Evolutionary conservation across 805 yeast species (phyloP).

Genomic region (Blastobotrys peoriensis): DNA sequence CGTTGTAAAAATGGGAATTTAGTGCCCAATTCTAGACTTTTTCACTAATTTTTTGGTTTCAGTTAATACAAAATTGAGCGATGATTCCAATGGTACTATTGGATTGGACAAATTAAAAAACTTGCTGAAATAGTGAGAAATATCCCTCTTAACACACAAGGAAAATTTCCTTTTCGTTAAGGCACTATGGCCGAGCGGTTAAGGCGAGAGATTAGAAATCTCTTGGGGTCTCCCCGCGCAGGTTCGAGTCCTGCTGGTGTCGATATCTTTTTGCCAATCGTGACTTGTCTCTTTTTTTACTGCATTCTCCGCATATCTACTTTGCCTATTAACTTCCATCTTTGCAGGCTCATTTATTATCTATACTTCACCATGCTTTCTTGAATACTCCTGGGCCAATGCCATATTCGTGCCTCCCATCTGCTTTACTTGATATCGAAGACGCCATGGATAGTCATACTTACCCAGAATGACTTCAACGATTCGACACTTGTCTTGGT

Average conservation of each 20-base stretch:
- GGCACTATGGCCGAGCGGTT: background rate
- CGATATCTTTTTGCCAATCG: background rate
- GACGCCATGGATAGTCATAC: conserved; percentile 61
- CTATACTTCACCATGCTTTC: conserved; percentile 8
- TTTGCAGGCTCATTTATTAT: background rate
- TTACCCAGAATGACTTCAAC: conserved; percentile 55
- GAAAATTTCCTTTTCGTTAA: too few species aligned
- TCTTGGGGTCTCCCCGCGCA: background rate
- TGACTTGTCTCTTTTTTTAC: too few species aligned
- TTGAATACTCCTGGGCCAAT: conserved; percentile 19
- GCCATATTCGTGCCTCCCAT: conserved; percentile 23
- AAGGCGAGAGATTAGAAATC: background rate
- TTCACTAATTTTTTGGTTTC: too few species aligned
- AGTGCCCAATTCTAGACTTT: too few species aligned
- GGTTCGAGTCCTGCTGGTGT: background rate
- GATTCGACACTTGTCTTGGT: conserved; percentile 38
- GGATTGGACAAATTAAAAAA: too few species aligned
- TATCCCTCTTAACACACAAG: too few species aligned
- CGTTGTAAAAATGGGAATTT: too few species aligned
- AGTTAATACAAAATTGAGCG: too few species aligned
- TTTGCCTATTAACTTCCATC: too few species aligned
- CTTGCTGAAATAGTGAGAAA: too few species aligned
- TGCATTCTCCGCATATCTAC: too few species aligned
- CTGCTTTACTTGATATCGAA: conserved; percentile 28
- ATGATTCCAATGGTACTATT: too few species aligned